phyloP scores from a whole-genome alignment of 345 rosid genomes.

The Eucalyptus viminalis region DNA sequence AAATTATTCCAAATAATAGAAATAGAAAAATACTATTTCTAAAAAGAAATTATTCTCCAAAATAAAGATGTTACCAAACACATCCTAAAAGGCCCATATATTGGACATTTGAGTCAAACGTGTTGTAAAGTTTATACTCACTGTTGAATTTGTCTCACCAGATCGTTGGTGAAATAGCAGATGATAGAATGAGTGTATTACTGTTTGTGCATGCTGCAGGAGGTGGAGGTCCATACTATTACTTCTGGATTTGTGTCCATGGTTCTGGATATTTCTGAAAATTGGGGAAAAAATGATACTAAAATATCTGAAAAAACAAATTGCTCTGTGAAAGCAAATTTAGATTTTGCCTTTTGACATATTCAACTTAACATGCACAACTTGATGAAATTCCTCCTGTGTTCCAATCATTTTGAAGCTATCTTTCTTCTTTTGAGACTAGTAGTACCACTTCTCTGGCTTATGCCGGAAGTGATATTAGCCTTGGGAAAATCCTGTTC shows the following conservation, averaged over 20 bases:
- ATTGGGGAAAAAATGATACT: neutral
- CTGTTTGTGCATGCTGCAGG: too few species aligned
- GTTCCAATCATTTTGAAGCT: neutral
- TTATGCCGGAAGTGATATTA: slow-evolving; percentile 12
- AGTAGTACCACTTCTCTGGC: neutral
- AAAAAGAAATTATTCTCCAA: too few species aligned
- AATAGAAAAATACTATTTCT: too few species aligned
- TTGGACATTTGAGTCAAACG: neutral
- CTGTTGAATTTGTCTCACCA: neutral
- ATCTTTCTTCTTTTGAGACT: neutral
- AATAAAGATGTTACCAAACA: fast-evolving
- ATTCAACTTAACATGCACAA: neutral
- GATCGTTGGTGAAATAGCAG: neutral
- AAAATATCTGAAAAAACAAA: neutral
- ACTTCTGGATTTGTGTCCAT: neutral
- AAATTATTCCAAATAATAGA: too few species aligned
- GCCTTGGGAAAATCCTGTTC: slow-evolving; percentile 12
- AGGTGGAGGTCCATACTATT: too few species aligned
- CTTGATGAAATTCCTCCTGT: neutral
- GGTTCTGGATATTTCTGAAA: neutral
- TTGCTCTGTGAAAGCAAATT: neutral
- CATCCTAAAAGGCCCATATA: neutral
- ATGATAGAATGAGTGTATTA: too few species aligned
- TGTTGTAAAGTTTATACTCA: neutral
- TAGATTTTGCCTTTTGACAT: neutral